Base-by-base conservation (phyloP, 2,329 filamentous ascomycete genomes). In the Aspergillus sp. region DNA sequence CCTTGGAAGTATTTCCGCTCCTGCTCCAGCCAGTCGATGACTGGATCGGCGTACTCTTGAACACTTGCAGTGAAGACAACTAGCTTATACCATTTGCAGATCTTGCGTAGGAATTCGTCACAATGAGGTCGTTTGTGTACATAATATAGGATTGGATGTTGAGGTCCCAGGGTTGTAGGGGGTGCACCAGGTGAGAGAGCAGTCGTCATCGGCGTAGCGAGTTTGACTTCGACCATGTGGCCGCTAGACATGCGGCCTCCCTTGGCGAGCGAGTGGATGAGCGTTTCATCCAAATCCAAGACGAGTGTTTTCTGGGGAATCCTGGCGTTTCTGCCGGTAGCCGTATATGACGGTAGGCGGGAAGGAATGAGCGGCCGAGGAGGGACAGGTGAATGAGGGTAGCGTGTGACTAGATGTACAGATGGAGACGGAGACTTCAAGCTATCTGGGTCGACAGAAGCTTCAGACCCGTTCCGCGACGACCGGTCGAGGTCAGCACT, bases 211-310 rank as follows among this genome's bases (percentile, higher is more conserved):
- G 76, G 75, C 42, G 75, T 69, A 30, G 77, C 68, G 60, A 96
- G 83, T 68, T 92, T 92, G 62, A 99, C 95, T 78, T 99, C 95
- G 52, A 99, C 93, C 95, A 99, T 99, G 77, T 99, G 95, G 17
- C 95, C 95, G 19, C 91, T 93, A 68, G 91, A 93, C 88, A 96
- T 96, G 58, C 93, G 86, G 53, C 93, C 93, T 30, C 95, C 95
- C 73, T 97, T 97, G 60, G 93, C 93, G 83, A 98, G 92, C 75
- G 92, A 97, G 81, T 99, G 95, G 65, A 99, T 99, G 65, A 99
- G 79, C 0, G 95, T 99, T 77, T 99, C 95, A 75, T 99, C 95
- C 17, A 99, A 85, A 73, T 99, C 95, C 52, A 99, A 82, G 63
- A 99, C 93, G 59, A 99, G 78, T 0, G 95, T 99, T 81, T 99